Conservation (phyloP, 495 filamentous ascomycete genomes). For the Rusavskia elegans region DNA sequence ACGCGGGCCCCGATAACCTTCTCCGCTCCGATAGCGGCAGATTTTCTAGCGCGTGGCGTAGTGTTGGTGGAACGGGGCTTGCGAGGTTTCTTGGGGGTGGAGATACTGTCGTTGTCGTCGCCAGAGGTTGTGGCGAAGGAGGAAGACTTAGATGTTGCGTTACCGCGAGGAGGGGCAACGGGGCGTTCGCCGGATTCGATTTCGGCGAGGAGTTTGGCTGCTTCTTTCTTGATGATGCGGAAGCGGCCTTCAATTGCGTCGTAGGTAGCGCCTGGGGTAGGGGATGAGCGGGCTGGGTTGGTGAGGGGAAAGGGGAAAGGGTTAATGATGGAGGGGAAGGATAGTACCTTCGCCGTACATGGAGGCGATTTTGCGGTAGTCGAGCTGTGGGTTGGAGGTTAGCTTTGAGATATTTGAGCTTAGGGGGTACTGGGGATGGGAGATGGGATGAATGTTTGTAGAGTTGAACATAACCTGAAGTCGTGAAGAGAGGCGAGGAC, state of each 20-base stretch:
- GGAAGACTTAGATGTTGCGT: neutral
- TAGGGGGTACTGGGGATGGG: no score
- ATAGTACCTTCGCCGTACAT: conserved; percentile 13
- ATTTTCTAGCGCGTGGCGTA: no score
- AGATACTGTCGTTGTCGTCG: neutral
- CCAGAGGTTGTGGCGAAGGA: conserved; percentile 3
- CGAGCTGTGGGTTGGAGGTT: conserved; percentile 2
- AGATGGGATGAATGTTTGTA: no score
- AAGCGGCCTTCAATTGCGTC: conserved; percentile 25
- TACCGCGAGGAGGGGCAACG: conserved; percentile 6
- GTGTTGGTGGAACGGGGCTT: no score
- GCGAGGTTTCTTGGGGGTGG: no score
- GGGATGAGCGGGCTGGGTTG: neutral
- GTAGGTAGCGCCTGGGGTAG: conserved; percentile 20
- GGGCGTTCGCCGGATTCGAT: conserved; percentile 12
- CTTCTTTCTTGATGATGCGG: conserved; percentile 18
- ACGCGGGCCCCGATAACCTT: no score
- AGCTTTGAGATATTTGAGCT: neutral
- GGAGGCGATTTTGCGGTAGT: conserved; percentile 15
- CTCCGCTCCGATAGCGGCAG: no score
- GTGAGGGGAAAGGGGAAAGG: neutral
- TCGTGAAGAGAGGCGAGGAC: no score
- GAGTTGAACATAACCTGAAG: no score
- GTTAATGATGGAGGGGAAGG: neutral
- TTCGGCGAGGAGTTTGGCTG: conserved; percentile 13